Conservation (phyloP, 371 early-diverging fungal species). For the Coemansia sp. region DNA sequence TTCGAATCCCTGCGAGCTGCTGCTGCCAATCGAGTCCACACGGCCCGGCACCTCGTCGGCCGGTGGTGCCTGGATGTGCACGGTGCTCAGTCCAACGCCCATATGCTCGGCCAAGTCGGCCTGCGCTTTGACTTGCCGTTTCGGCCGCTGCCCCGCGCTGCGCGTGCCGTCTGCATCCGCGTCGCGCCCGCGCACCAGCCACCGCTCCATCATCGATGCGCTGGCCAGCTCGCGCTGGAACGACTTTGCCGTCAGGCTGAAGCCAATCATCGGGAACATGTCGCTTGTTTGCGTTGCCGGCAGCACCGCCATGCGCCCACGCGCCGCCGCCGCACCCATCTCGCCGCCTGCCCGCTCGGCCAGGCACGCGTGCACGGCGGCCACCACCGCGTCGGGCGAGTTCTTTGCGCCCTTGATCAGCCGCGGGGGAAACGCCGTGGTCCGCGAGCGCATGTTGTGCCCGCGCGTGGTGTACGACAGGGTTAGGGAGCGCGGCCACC, state of each 20-base stretch:
- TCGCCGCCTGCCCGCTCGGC: neutral
- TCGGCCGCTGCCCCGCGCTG: neutral
- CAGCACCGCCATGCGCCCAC: neutral
- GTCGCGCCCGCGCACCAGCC: slow-evolving; percentile 9
- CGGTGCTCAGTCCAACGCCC: neutral
- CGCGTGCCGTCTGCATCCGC: neutral
- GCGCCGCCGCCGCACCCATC: too few species aligned
- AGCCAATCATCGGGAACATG: slow-evolving; percentile 25
- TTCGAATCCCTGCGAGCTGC: neutral
- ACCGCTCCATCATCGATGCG: slow-evolving; percentile 39
- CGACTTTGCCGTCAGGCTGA: slow-evolving; percentile 30
- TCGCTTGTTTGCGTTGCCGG: neutral
- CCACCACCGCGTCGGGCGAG: slow-evolving; percentile 31
- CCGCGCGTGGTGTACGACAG: slow-evolving; percentile 18
- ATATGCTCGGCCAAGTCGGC: neutral
- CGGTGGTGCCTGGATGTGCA: neutral
- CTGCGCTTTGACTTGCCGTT: slow-evolving; percentile 2
- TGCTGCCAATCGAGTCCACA: neutral
- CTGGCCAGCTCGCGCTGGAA: slow-evolving; percentile 44
- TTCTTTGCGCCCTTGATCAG: slow-evolving; percentile 2
- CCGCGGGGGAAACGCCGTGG: slow-evolving; percentile 33
- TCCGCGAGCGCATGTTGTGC: slow-evolving; percentile 9
- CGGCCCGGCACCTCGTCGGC: neutral
- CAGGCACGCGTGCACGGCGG: slow-evolving; percentile 24
- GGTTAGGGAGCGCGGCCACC: slow-evolving; percentile 55